These are phyloP conservation scores for Aspergillus jensenii DNA, from an alignment of 2,329 filamentous ascomycete species.

Conservation along the genomic window DNA sequence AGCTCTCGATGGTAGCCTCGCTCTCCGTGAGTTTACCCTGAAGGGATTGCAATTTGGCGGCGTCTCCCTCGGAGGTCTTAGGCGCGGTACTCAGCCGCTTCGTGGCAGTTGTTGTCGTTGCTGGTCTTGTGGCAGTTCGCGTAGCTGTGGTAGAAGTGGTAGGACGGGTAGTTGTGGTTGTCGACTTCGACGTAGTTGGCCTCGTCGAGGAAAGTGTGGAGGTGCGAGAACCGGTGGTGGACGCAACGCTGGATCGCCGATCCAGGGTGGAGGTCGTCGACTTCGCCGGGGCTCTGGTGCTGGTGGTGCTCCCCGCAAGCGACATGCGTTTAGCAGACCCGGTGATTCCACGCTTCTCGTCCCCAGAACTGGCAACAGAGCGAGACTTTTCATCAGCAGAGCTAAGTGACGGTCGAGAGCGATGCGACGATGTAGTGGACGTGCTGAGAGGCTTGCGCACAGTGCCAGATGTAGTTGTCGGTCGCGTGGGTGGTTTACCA, in stretches of 20 bases:
- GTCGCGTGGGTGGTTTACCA: constrained; percentile 47
- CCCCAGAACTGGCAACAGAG: constrained; percentile 44
- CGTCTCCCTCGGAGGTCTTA: constrained; percentile 29
- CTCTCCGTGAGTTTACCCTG: constrained; percentile 38
- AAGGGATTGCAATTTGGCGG: constrained; percentile 35
- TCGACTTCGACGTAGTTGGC: constrained; percentile 23
- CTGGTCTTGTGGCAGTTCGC: constrained; percentile 18
- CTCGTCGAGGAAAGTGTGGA: constrained; percentile 26
- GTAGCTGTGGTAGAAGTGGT: constrained; percentile 23
- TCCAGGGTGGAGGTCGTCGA: constrained; percentile 34
- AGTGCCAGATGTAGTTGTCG: constrained; percentile 29
- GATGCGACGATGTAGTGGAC: constrained; percentile 39
- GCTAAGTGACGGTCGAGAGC: constrained; percentile 43
- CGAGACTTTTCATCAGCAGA: constrained; percentile 45
- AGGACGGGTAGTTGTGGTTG: constrained; percentile 27
- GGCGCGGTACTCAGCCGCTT: constrained; percentile 39
- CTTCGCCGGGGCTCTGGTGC: constrained; percentile 34
- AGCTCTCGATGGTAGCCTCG: constrained; percentile 32
- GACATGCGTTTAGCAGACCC: constrained; percentile 47
- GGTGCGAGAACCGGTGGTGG: constrained; percentile 24
- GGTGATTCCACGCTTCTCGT: constrained; percentile 45
- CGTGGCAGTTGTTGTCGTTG: constrained; percentile 20
- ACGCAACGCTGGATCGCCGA: constrained; percentile 39
- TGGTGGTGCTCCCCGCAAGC: constrained; percentile 37
- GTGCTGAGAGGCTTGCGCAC: constrained; percentile 38